Evolutionary conservation across 768 basidiomycete genomes (phyloP).

Genomic region (Auriscalpium vulgare): DNA sequence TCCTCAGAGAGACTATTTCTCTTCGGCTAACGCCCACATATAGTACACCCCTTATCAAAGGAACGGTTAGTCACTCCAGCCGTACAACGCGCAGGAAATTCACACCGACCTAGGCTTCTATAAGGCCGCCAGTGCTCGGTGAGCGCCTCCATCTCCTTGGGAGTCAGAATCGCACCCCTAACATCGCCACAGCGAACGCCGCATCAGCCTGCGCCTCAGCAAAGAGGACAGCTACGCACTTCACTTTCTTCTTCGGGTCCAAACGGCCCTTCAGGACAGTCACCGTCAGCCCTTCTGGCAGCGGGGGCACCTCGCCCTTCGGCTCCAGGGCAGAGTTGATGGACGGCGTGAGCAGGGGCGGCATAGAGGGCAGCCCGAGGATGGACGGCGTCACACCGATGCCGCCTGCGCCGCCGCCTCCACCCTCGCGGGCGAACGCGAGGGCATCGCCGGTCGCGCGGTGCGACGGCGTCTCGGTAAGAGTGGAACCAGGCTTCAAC

Average conservation of each 20-base stretch:
- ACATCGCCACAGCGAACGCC: background rate
- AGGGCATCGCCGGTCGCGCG: background rate
- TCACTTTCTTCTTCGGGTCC: conserved; percentile 63
- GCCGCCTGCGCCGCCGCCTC: too few relatives aligned
- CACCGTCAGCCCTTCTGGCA: conserved; percentile 56
- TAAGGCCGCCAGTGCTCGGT: conserved; percentile 78
- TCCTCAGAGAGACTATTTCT: conserved; percentile 3
- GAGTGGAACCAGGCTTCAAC: background rate
- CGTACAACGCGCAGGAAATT: background rate
- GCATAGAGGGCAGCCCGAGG: conserved; percentile 32
- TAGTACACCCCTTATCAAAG: conserved; percentile 58
- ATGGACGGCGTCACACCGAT: background rate
- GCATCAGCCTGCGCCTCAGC: background rate
- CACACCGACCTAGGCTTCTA: conserved; percentile 58
- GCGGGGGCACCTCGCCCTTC: conserved; percentile 22
- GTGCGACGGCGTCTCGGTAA: conserved; percentile 1
- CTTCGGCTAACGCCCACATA: conserved; percentile 76
- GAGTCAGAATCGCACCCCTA: conserved; percentile 69
- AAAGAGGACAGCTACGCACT: conserved; percentile 33
- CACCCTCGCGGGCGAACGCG: background rate
- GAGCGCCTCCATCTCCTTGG: conserved; percentile 73
- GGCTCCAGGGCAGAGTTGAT: conserved; percentile 47
- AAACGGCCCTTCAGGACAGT: conserved; percentile 51
- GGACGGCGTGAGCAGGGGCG: conserved; percentile 61
- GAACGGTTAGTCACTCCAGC: conserved; percentile 1